phyloP scores from a whole-genome alignment of 2,329 filamentous ascomycete species.

The Xylariaceae sp. region DNA sequence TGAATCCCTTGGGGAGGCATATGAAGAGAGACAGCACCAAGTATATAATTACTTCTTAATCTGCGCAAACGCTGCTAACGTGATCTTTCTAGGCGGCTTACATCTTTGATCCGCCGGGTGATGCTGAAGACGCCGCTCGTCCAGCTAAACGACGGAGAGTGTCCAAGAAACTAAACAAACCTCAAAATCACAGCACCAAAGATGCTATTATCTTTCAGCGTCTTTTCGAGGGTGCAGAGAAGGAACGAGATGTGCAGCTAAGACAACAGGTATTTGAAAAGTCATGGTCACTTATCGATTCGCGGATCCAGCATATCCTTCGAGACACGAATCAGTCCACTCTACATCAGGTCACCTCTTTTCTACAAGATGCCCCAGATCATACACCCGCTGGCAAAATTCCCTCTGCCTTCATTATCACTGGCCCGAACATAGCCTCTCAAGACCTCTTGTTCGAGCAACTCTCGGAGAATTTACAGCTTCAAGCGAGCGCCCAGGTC shows the following conservation, averaged over 20 bases:
- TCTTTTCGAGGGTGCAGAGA: constrained; percentile 62
- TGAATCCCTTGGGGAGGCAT: constrained; percentile 29
- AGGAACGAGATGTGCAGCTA: constrained; percentile 52
- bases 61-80: constrained; percentile 19
- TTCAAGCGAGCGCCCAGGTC: constrained; percentile 58
- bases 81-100: constrained; percentile 60
- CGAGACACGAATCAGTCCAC: constrained; percentile 66
- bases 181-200: constrained; percentile 21
- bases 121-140: constrained; percentile 42
- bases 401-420: constrained; percentile 74
- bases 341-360: constrained; percentile 61
- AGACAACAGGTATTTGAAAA: constrained; percentile 66
- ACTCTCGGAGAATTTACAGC: constrained; percentile 62
- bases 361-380: constrained; percentile 51
- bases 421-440: constrained; percentile 78
- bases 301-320: constrained; percentile 66
- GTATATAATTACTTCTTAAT: constrained; percentile 23
- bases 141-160: constrained; percentile 65
- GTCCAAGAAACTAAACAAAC: constrained; percentile 45
- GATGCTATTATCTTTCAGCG: constrained; percentile 50
- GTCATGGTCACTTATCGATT: constrained; percentile 69
- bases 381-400: constrained; percentile 54
- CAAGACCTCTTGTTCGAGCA: constrained; percentile 77
- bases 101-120: constrained; percentile 61
- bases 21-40: constrained; percentile 42